A percentile compares a stretch with the other conserved stretches of the same genome.
phyloP scores from a whole-genome alignment of 2,329 filamentous ascomycete species.

The Lithohypha guttulata region DNA sequence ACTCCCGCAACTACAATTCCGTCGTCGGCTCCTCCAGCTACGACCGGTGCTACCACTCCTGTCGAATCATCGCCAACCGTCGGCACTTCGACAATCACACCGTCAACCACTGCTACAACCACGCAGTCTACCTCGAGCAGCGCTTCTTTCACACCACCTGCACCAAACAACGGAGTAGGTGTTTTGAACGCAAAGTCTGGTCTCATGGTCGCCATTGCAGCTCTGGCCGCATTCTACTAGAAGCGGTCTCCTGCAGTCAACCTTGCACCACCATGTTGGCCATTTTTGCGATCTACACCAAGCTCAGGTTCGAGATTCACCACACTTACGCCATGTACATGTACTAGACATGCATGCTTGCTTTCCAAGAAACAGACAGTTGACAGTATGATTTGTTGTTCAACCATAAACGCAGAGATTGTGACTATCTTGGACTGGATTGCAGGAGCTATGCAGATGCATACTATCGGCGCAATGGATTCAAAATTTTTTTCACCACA shows the following conservation, averaged over 20 bases:
- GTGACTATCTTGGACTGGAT: slow-evolving; percentile 9
- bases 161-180: slow-evolving; percentile 44
- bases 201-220: slow-evolving; percentile 20
- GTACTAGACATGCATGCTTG: slow-evolving; percentile 9
- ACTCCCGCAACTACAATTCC: slow-evolving; percentile 6
- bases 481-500: not conserved
- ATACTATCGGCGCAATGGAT: slow-evolving; percentile 6
- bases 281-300: slow-evolving; percentile 9
- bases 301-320: slow-evolving; percentile 1
- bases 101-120: not conserved
- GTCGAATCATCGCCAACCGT: slow-evolving; percentile 8
- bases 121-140: slow-evolving; percentile 10
- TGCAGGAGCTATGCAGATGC: slow-evolving; percentile 4
- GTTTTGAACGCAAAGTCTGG: slow-evolving; percentile 82
- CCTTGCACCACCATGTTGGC: not conserved
- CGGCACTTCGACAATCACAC: not conserved
- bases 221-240: slow-evolving; percentile 14
- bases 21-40: slow-evolving; percentile 7
- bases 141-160: slow-evolving; percentile 12
- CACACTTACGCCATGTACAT: slow-evolving; percentile 11
- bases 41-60: slow-evolving; percentile 11
- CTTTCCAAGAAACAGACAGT: slow-evolving; percentile 1
- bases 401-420: slow-evolving; percentile 3
- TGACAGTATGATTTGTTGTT: slow-evolving; percentile 6
- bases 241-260: slow-evolving; percentile 8